These are phyloP conservation scores for Colletotrichum caudatum DNA, from an alignment of 2,329 filamentous ascomycete species.

Conservation along the genomic window DNA sequence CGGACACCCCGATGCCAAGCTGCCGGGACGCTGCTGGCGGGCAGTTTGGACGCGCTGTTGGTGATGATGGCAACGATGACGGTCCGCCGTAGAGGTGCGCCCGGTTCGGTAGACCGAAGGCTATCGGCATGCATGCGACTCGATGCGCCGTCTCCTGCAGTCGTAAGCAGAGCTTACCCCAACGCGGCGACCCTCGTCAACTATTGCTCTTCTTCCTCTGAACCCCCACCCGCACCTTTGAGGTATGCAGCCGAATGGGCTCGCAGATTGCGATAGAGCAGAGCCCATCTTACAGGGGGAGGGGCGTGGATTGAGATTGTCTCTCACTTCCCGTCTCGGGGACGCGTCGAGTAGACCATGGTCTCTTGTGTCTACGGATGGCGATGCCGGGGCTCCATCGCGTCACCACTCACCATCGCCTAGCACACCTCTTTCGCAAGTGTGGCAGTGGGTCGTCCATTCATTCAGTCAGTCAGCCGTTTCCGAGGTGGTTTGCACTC, in stretches of 20 bases:
- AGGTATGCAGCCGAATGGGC: background rate
- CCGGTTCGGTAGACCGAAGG: slow-evolving; percentile 7
- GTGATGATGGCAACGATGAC: background rate
- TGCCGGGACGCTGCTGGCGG: slow-evolving; percentile 1
- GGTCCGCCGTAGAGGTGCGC: background rate
- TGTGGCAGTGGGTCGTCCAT: background rate
- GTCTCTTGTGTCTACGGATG: background rate
- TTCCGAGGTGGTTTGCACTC: background rate
- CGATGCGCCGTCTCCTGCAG: slow-evolving; percentile 7
- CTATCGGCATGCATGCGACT: background rate
- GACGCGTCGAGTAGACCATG: slow-evolving; percentile 9
- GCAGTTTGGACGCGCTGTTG: slow-evolving; percentile 4
- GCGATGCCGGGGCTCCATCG: background rate
- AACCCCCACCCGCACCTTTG: background rate
- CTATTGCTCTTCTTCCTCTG: background rate
- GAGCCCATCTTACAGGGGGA: background rate
- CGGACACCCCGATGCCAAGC: slow-evolving; percentile 22
- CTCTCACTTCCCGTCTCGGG: background rate
- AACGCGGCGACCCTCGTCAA: background rate
- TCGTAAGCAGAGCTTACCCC: background rate
- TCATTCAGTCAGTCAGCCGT: background rate
- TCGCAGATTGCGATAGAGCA: background rate
- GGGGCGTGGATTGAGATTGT: background rate
- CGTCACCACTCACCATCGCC: slow-evolving; percentile 9
- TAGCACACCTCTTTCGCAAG: background rate